Evolutionary conservation across 768 basidiomycete species (phyloP), one percentile per base, ranked within the genome.

Genomic region (Tremella fuciformis): DNA sequence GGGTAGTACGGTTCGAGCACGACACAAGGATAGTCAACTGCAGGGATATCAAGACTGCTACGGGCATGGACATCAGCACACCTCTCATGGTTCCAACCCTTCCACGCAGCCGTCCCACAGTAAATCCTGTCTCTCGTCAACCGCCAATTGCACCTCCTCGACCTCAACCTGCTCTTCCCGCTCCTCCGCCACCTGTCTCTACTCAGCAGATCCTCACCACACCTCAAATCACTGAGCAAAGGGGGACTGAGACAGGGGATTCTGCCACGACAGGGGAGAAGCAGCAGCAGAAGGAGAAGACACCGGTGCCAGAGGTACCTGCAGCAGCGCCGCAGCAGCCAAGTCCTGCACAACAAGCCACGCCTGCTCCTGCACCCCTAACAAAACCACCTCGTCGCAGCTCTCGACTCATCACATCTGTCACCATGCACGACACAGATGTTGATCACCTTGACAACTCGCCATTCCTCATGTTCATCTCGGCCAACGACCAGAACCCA

Each of bases 1-100:
- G 57, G 57, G 9, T 58, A 6, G 51, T 58, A 8, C 50, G 57
- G 15, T 53, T 21, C 52, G 57, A 58, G 29, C 8, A 25, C 21
- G 53, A 15, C 18, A 51, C 51, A 16, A 16, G 25, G 8, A 2
- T 37, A 8, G 24, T 21, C 1, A 16, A 48, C 1, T 21, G 24
- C 7, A 1, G 50, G 8, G 56, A 57, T 26, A 41, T 41, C 11
- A 41, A 18, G 18, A 41, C 39, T 11, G 39, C 39, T 41, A 41
- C 39, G 39, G 39, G 39, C 11, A 41, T 41, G 39, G 39, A 41
- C 18, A 41, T 41, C 11, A 41, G 18, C 39, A 41, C 39, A 41
- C 39, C 39, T 41, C 39, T 41, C 39, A 41, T 41, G 39, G 39
- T 41, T 41, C 39, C 39, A 11, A 41, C 18, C 39, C 39, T 18